These are phyloP conservation scores for Penicillium sp. DNA, from an alignment of 2,329 filamentous ascomycete genomes.

Conservation along the genomic window DNA sequence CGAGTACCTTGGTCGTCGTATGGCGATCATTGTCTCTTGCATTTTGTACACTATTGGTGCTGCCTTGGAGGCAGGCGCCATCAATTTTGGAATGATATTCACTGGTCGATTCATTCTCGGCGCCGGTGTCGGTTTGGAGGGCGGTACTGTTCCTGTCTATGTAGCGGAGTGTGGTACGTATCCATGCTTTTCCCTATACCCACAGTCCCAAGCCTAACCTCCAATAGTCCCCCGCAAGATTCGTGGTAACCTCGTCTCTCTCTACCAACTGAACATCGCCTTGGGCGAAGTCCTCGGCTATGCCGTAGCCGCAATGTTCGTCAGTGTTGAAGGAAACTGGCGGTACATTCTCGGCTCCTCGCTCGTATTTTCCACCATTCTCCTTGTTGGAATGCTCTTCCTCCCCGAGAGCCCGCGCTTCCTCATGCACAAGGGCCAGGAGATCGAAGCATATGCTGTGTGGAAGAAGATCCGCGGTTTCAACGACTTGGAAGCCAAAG, in stretches of 20 bases:
- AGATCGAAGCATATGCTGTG: conserved; percentile 60
- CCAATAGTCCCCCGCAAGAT: conserved; percentile 57
- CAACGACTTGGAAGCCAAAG: conserved; percentile 53
- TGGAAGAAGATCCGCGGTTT: conserved; percentile 70
- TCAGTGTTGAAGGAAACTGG: conserved; percentile 67
- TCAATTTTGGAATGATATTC: conserved; percentile 69
- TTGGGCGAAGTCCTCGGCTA: conserved; percentile 71
- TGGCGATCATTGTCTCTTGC: conserved; percentile 66
- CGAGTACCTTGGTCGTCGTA: conserved; percentile 62
- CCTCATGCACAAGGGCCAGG: conserved; percentile 63
- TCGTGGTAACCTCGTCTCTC: conserved; percentile 67
- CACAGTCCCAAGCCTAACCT: not conserved
- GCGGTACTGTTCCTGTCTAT: conserved; percentile 70
- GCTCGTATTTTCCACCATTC: conserved; percentile 64
- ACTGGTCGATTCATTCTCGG: conserved; percentile 65
- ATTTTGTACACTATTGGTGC: conserved; percentile 68
- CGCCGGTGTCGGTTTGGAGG: conserved; percentile 67
- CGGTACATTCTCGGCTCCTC: conserved; percentile 70
- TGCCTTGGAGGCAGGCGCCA: conserved; percentile 63
- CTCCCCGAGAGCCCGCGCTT: conserved; percentile 67
- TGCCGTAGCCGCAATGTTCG: conserved; percentile 68
- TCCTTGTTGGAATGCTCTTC: conserved; percentile 60
- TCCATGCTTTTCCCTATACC: not conserved
- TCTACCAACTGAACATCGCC: conserved; percentile 74
- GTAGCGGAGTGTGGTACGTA: conserved; percentile 57